Evolutionary conservation across 306 rosid species (phyloP).

Genomic region (Acacia melanoxylon): DNA sequence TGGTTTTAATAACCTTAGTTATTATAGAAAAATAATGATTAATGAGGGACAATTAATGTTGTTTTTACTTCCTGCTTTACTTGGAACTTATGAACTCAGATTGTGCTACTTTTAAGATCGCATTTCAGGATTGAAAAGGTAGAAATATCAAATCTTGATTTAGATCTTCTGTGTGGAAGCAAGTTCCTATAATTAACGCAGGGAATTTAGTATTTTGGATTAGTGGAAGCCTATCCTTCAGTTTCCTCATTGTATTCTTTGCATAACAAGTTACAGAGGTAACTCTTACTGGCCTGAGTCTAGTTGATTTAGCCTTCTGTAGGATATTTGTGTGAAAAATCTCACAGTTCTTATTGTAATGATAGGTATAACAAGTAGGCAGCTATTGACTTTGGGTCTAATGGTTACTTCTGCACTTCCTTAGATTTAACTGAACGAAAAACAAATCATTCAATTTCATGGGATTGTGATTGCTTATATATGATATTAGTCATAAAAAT

Average conservation of each 20-base stretch:
- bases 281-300: conserved; percentile 10
- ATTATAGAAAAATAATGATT: not conserved
- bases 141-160: conserved; percentile 9
- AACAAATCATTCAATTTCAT: not conserved
- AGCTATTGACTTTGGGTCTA: not conserved
- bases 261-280: not conserved
- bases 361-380: not conserved
- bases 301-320: not conserved
- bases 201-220: not conserved
- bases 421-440: not conserved
- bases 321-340: not conserved
- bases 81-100: not conserved
- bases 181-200: not conserved
- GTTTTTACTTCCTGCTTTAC: not conserved
- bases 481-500: not conserved
- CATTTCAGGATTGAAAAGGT: not conserved
- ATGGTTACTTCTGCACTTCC: not conserved
- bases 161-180: not conserved
- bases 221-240: conserved; percentile 13
- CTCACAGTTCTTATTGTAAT: not conserved
- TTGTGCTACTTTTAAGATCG: not conserved
- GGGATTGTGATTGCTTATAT: not conserved
- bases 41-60: not conserved
- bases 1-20: too few species aligned
- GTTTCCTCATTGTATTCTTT: conserved; percentile 2